Conservation (phyloP, 2,329 filamentous ascomycete genomes). For the Fusarium chaquense region DNA sequence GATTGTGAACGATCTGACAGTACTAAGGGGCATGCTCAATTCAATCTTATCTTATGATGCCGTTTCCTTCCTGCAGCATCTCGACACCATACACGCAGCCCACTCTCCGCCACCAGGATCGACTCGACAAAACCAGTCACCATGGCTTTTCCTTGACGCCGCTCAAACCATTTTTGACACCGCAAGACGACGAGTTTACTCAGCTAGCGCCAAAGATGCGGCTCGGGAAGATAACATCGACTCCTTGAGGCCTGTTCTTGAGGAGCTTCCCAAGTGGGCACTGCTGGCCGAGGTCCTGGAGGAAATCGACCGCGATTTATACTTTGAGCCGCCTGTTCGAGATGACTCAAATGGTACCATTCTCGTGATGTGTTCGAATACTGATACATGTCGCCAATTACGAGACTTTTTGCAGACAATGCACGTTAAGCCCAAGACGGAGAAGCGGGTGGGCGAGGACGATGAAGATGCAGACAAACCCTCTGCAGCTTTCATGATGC, state of each 20-base stretch:
- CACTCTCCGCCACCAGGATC: constrained; percentile 90
- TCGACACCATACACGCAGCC: constrained; percentile 93
- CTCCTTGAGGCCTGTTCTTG: constrained; percentile 82
- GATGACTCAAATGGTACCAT: constrained; percentile 94
- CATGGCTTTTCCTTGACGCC: constrained; percentile 96
- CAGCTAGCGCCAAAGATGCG: constrained; percentile 70
- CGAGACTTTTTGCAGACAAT: constrained; percentile 93
- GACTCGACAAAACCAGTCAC: constrained; percentile 88
- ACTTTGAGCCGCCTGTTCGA: constrained; percentile 79
- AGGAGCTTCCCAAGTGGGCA: constrained; percentile 95
- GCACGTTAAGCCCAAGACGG: constrained; percentile 73
- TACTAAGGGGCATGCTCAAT: constrained; percentile 85
- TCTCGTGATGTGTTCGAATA: constrained; percentile 94
- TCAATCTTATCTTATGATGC: constrained; percentile 87
- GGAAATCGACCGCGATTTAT: constrained; percentile 91
- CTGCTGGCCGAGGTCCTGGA: constrained; percentile 89
- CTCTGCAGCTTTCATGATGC: constrained; percentile 90
- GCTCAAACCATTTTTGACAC: constrained; percentile 94
- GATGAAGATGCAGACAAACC: constrained; percentile 69
- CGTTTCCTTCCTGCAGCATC: constrained; percentile 89
- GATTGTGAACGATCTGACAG: constrained; percentile 88
- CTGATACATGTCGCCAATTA: constrained; percentile 86
- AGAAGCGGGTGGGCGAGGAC: constrained; percentile 57
- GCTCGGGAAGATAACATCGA: constrained; percentile 63
- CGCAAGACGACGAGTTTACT: constrained; percentile 88